Base-by-base conservation (phyloP, 2,329 filamentous ascomycete genomes). In the Pseudovirgaria hyperparasitica region DNA sequence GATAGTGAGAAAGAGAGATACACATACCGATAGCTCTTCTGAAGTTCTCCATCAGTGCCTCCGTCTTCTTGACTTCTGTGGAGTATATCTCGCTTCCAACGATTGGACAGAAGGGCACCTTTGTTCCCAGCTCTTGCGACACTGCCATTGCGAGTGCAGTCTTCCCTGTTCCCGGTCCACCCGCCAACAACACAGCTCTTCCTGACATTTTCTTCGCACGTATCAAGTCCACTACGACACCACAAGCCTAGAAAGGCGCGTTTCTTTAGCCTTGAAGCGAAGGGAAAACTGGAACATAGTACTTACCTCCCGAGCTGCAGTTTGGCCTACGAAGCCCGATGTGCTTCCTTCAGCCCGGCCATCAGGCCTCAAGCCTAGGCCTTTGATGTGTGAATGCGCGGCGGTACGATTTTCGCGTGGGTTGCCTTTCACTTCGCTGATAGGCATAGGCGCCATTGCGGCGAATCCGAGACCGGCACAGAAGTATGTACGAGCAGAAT, bases 31-130 rank as follows among this genome's bases (percentile, higher is more conserved):
- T 98, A 32, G 90, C 90, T 50, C 90, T 71, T 52, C 90, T 73
- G 58, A 98, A 98, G 63, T 96, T 96, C 67, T 98, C 90, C 90
- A 96, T 96, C 52, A 98, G 63, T 40, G 92, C 80, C 58, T 98
- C 90, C 26, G 90, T 98, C 73, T 98, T 98, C 73, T 98, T 98
- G 38, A 98, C 86, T 59, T 98, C 90, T 23, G 87, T 79, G 42
- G 84, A 93, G 63, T 94, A 98, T 46, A 98, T 80, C 59, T 98
- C 90, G 64, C 86, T 94, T 43, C 86, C 90, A 28, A 94, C 90
- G 50, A 98, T 96, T 20, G 87, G 86, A 57, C 90, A 94, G 55
- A 98, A 98, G 5, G 90, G 90, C 31, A 98, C 92, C 64, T 94
- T 96, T 26, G 86, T 94, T 42, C 90, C 90, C 39, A 98, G 68